These are phyloP conservation scores for Acacia melanoxylon DNA, from an alignment of 306 rosid species.

Conservation along the genomic window DNA sequence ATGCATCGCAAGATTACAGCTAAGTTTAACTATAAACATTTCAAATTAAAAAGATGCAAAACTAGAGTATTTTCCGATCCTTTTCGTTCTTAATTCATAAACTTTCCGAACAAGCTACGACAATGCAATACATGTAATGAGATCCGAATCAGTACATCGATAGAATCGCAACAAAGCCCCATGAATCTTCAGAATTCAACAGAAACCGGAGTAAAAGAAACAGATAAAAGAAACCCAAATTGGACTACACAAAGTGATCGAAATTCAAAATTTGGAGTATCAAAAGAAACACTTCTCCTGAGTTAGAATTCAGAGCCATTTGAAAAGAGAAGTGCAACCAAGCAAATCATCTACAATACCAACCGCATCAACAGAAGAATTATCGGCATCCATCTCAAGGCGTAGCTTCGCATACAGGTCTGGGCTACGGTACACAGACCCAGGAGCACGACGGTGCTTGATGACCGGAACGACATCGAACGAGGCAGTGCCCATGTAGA, in stretches of 20 bases:
- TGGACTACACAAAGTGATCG: background rate
- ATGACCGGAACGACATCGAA: slow-evolving; percentile 75
- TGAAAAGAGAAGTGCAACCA: slow-evolving; percentile 9
- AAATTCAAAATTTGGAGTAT: background rate
- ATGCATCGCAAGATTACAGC: background rate
- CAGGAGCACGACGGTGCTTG: slow-evolving; percentile 69
- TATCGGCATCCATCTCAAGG: slow-evolving; percentile 70
- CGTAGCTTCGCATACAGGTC: slow-evolving; percentile 66
- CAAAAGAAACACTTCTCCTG: background rate
- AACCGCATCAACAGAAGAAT: slow-evolving; percentile 80
- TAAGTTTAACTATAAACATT: background rate
- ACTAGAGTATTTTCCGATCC: background rate
- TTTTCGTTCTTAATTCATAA: background rate
- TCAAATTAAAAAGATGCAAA: background rate
- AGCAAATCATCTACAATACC: slow-evolving; percentile 11
- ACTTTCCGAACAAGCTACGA: background rate
- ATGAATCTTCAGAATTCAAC: slow-evolving; percentile 3
- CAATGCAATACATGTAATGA: background rate
- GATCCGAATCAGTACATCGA: slow-evolving; percentile 17
- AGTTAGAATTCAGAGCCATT: background rate
- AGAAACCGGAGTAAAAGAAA: background rate
- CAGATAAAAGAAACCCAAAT: background rate
- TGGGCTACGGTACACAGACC: slow-evolving; percentile 83
- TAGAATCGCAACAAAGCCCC: background rate
- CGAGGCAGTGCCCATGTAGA: slow-evolving; percentile 80